phyloP scores from a whole-genome alignment of 1,284 basidiomycete genomes.

The Heliocybe sulcata region DNA sequence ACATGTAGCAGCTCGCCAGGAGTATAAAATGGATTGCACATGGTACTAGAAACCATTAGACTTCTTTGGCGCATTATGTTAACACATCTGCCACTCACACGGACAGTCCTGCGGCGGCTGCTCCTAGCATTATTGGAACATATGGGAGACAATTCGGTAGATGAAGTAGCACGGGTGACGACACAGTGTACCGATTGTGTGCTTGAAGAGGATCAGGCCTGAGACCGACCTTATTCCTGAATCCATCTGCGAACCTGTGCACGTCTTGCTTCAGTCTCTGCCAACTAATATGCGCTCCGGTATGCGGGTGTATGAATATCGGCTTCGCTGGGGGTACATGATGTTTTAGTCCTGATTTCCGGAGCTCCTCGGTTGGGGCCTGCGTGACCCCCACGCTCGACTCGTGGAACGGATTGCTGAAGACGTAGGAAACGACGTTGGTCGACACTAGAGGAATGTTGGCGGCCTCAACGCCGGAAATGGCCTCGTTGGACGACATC shows the following conservation, averaged over 20 bases:
- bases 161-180: neutral
- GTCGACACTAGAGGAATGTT: neutral
- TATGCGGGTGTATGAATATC: slow-evolving; percentile 1
- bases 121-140: neutral
- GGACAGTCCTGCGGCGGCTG: neutral
- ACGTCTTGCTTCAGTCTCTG: neutral
- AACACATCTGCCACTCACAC: neutral
- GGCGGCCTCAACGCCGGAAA: neutral
- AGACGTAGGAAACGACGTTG: neutral
- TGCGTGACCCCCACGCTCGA: neutral
- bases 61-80: neutral
- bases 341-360: neutral
- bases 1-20: neutral
- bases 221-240: neutral
- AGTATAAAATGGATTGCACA: slow-evolving; percentile 1
- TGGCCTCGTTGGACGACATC: neutral
- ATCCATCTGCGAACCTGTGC: neutral
- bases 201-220: neutral
- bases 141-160: neutral
- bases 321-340: neutral
- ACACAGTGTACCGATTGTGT: neutral
- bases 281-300: slow-evolving; percentile 1
- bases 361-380: neutral
- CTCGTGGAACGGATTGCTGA: slow-evolving; percentile 1
- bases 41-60: neutral